Evolutionary conservation across 371 early-diverging fungal genomes (phyloP), one percentile per base, ranked within the genome.

Genomic region (Actinomucor elegans): DNA sequence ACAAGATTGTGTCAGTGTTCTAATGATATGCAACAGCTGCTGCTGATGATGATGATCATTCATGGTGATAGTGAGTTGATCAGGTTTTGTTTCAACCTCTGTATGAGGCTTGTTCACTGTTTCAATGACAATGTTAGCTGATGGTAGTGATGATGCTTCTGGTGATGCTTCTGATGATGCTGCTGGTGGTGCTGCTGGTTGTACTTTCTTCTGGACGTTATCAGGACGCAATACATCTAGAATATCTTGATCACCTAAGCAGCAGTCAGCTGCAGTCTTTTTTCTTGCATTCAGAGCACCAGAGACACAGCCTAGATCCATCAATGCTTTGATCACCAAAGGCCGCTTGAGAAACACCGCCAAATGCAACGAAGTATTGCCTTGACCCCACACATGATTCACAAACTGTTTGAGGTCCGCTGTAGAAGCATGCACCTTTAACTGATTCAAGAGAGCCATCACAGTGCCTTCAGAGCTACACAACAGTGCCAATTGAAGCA

Each of bases 301-400:
- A 3, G 70, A 53, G 32, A 73, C 62, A 7, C 87, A 87, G 0
- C 88, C 88, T 1, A 85, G 56, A 28, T 83, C 82, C 8, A 88
- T 46, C 26, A 88, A 37, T 8, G 75, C 29, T 53, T 82, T 79
- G 15, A 88, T 85, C 34, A 89, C 62, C 26, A 77, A 78, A 3
- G 75, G 65, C 81, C 88, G 84, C 3, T 87, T 85, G 49, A 83
- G 54, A 53, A 86, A 89, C n/a, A 78, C 69, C 3, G 91, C 91
- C 43, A 90, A 48, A 54, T 89, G 89, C 28, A 90, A 65, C 3
- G 80, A 75, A 0, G 88, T 85, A 61, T 89, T 87, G 10, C 88
- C 86, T 57, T 81, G 62, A 42, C 80, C 80, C 84, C 86, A 90
- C 26, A 85, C 65, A 52, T 81, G 77, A 46, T 83, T 79, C 70